Evolutionary conservation across 306 rosid genomes (phyloP).

Genomic region (Ammopiptanthus mongolicus): DNA sequence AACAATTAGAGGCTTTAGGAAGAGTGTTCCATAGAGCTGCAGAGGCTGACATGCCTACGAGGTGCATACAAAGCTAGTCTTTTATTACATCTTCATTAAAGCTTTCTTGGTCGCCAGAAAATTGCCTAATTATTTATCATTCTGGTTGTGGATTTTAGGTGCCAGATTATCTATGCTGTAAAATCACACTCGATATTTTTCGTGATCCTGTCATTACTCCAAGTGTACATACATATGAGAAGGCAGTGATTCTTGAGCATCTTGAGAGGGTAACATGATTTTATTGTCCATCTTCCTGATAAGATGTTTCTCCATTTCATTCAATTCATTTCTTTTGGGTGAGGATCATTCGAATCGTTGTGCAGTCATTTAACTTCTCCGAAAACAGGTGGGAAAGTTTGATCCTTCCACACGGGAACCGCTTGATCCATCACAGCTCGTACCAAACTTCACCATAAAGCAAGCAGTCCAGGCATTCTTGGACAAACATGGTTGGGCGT

Average conservation of each 20-base stretch:
- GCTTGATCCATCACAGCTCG: constrained; percentile 43
- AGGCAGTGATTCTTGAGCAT: constrained; percentile 61
- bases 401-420: constrained; percentile 56
- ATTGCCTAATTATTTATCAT: not conserved
- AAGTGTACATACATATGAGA: constrained; percentile 68
- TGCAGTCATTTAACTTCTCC: not conserved
- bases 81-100: not conserved
- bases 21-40: constrained; percentile 45
- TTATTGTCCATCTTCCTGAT: not conserved
- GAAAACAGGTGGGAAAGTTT: constrained; percentile 57
- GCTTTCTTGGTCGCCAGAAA: not conserved
- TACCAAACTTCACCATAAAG: constrained; percentile 65
- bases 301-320: not conserved
- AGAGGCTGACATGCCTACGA: constrained; percentile 48
- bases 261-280: constrained; percentile 53
- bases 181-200: constrained; percentile 58
- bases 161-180: constrained; percentile 75
- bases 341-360: not conserved
- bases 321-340: not conserved
- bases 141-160: constrained; percentile 43
- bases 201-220: constrained; percentile 79
- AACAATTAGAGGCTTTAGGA: constrained; percentile 39
- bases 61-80: constrained; percentile 27
- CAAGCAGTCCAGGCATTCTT: constrained; percentile 80
- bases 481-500: constrained; percentile 89